These are phyloP conservation scores for Calycina herbarum DNA, from an alignment of 2,329 filamentous ascomycete species.

Conservation along the genomic window DNA sequence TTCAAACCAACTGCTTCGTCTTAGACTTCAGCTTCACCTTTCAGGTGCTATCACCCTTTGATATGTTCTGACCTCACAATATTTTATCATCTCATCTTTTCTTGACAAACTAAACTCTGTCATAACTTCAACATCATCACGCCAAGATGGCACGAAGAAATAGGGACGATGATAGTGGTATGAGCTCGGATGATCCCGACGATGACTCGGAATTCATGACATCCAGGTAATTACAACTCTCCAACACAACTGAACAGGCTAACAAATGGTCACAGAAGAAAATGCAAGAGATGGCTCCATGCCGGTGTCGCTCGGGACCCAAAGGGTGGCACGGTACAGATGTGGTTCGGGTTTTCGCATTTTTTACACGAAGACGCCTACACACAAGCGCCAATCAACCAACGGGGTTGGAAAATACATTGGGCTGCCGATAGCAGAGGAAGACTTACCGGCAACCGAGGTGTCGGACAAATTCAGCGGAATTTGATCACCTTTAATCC, in stretches of 20 bases:
- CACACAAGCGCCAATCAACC: not conserved
- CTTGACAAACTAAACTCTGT: not conserved
- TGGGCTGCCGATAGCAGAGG: constrained; percentile 15
- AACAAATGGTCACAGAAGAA: not conserved
- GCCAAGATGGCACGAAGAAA: not conserved
- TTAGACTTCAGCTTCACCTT: not conserved
- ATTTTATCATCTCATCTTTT: not conserved
- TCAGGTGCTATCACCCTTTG: not conserved
- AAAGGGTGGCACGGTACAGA: constrained; percentile 7
- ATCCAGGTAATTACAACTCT: not conserved
- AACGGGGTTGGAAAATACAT: not conserved
- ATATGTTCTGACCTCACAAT: too few relatives aligned
- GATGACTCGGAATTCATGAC: too few relatives aligned
- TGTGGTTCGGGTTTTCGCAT: constrained; percentile 20
- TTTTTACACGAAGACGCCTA: not conserved
- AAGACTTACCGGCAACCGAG: constrained; percentile 4
- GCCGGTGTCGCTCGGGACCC: constrained; percentile 17
- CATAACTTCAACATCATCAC: not conserved
- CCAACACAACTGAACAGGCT: not conserved
- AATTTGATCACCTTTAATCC: constrained; percentile 21
- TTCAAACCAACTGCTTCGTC: too few relatives aligned
- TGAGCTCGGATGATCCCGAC: not conserved
- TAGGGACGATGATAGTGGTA: not conserved
- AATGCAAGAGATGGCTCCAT: constrained; percentile 15
- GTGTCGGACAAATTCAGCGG: constrained; percentile 16